Base-by-base conservation (phyloP, 2,329 filamentous ascomycete species). In the Cytospora schulzeri region DNA sequence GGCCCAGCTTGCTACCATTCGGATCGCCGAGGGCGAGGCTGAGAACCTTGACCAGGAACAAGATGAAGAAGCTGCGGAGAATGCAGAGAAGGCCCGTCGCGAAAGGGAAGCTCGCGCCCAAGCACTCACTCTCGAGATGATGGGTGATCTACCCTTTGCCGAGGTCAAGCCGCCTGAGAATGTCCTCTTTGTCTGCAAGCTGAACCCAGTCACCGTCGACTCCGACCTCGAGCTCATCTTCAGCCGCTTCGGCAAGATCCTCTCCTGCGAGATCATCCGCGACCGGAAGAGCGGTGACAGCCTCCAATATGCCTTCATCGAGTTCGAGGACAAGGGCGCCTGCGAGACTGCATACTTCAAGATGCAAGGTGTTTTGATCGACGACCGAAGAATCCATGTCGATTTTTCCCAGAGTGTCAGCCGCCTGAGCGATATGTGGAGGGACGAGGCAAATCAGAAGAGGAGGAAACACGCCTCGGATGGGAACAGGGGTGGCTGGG, bases 161-260 rank as follows among this genome's bases (percentile, higher is more conserved):
- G 95, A 99, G 77, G 93, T 99, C 71, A 96, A 94, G 71, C 95
- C 95, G 5, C 95, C 95, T 0, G 95, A 99, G 79, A 98, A 99
- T 76, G 89, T 99, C 17, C 83, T 99, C 2, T 99, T 99, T 74
- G 93, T 99, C 52, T 99, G 95, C 88, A 99, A 99, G 76, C 83
- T 99, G 52, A 99, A 99, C 71, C 95, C 95, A 0, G 93, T 99
- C 55, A 99, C 95, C 12, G 91, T 92, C 73, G 94, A 97, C 73
- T 91, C 96, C 72, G 95, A 99, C 74, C 82, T 99, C 55, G 90
- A 97, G 75, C 85, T 98, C 69, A 98, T 99, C 68, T 99, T 99
- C 78, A 94, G 92, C 63, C 93, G 95, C 0, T 99, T 99, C 71
- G 95, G 95, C 70, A 94, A 90, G 73, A 97, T 99, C 51, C 77